These are phyloP conservation scores for Myxozyma sirexii DNA, from an alignment of 805 yeast genomes.

Conservation along the genomic window DNA sequence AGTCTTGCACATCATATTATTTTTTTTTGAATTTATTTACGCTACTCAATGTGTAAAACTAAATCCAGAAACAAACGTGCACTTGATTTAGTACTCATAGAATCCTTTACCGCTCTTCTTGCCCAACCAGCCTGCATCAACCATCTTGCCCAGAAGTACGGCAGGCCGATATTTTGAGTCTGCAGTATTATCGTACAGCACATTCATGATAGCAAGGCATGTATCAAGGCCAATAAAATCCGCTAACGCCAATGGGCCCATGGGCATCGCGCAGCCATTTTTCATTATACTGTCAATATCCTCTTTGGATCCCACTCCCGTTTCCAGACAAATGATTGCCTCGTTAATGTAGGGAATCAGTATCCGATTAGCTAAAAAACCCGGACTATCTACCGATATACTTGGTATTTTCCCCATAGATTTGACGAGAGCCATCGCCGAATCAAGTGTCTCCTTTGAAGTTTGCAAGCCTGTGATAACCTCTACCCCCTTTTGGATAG, in stretches of 20 bases:
- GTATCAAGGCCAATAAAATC: constrained; percentile 51
- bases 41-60: no score
- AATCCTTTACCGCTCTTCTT: constrained; percentile 48
- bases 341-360: constrained; percentile 51
- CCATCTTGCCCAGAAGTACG: constrained; percentile 44
- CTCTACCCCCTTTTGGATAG: constrained; percentile 51
- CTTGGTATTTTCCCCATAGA: constrained; percentile 46
- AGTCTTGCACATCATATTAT: no score
- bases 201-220: constrained; percentile 48
- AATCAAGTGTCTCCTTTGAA: constrained; percentile 41
- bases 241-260: constrained; percentile 50
- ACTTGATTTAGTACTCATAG: constrained; percentile 42
- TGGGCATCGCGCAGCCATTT: constrained; percentile 52
- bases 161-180: constrained; percentile 50
- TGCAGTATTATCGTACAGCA: constrained; percentile 45
- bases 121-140: constrained; percentile 50
- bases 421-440: constrained; percentile 41
- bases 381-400: constrained; percentile 47
- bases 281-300: constrained; percentile 50
- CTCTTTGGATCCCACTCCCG: constrained; percentile 47
- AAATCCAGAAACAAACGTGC: no score
- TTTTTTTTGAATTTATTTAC: no score
- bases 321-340: constrained; percentile 47
- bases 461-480: constrained; percentile 49
- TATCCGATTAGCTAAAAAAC: constrained; percentile 50